phyloP scores from a whole-genome alignment of 2,329 filamentous ascomycete genomes.

The Hypoxylon sp. region DNA sequence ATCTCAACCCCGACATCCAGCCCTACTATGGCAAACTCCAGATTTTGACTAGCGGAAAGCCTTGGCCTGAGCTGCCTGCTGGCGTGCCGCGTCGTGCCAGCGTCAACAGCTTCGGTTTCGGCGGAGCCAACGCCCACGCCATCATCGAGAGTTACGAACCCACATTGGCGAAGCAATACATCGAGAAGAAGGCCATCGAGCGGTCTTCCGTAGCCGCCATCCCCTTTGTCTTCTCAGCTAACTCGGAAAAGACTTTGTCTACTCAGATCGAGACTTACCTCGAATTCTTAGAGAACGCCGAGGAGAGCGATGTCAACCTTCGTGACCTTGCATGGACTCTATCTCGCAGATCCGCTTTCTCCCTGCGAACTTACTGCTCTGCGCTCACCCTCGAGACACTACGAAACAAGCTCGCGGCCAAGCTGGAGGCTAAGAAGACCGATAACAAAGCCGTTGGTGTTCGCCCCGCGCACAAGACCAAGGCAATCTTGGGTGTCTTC shows the following conservation, averaged over 20 bases:
- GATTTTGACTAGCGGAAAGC: conserved; percentile 12
- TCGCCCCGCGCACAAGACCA: conserved; percentile 18
- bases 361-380: conserved; percentile 16
- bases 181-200: neutral
- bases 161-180: neutral
- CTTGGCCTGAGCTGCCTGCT: conserved; percentile 19
- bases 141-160: conserved; percentile 41
- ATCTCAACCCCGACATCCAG: conserved; percentile 18
- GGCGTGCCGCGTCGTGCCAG: conserved; percentile 36
- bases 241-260: conserved; percentile 23
- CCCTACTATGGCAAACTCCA: conserved; percentile 27
- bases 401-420: conserved; percentile 14
- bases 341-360: conserved; percentile 17
- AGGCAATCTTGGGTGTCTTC: conserved; percentile 47
- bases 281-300: conserved; percentile 1
- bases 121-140: conserved; percentile 43
- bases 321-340: conserved; percentile 16
- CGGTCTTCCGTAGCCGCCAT: conserved; percentile 3
- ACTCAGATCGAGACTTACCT: conserved; percentile 13
- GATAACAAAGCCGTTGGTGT: conserved; percentile 10
- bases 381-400: conserved; percentile 16
- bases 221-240: conserved; percentile 40
- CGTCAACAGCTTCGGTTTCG: conserved; percentile 43
- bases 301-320: neutral
- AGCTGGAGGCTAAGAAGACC: conserved; percentile 12